Conservation (phyloP, 768 basidiomycete species). For the Leccinum obscurum region DNA sequence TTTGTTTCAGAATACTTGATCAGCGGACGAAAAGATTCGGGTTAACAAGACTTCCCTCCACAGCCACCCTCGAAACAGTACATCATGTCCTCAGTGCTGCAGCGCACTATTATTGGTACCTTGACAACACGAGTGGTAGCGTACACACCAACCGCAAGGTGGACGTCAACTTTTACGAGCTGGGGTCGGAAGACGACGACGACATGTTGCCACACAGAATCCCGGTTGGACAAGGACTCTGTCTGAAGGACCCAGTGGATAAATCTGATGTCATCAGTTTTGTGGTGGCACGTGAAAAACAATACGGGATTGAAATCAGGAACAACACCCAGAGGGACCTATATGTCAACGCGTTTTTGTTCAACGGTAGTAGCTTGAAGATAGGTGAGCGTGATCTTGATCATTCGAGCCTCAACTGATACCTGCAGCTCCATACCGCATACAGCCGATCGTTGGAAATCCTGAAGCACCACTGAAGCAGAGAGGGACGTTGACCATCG, state of each 20-base stretch:
- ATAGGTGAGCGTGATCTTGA: constrained; percentile 30
- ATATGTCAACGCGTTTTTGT: constrained; percentile 44
- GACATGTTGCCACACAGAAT: background rate
- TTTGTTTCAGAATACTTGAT: constrained; percentile 4
- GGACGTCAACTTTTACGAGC: constrained; percentile 14
- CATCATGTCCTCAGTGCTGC: constrained; percentile 11
- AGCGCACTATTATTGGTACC: constrained; percentile 24
- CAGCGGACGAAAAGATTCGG: background rate
- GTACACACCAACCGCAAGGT: background rate
- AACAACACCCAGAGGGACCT: constrained; percentile 35
- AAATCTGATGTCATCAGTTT: constrained; percentile 15
- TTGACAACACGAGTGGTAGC: constrained; percentile 5
- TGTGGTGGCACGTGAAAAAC: constrained; percentile 21
- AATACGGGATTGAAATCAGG: constrained; percentile 37
- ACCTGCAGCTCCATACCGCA: constrained; percentile 11
- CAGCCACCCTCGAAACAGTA: background rate
- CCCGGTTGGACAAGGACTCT: constrained; percentile 1
- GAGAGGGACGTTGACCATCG: constrained; percentile 32
- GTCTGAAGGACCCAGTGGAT: background rate
- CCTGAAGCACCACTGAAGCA: constrained; percentile 12
- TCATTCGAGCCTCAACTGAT: background rate
- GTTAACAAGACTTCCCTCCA: background rate
- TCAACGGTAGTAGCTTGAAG: constrained; percentile 38
- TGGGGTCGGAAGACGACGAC: constrained; percentile 2
- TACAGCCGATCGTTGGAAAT: background rate